phyloP scores from a whole-genome alignment of 2,329 filamentous ascomycete genomes.

The Claviceps quebecensis region DNA sequence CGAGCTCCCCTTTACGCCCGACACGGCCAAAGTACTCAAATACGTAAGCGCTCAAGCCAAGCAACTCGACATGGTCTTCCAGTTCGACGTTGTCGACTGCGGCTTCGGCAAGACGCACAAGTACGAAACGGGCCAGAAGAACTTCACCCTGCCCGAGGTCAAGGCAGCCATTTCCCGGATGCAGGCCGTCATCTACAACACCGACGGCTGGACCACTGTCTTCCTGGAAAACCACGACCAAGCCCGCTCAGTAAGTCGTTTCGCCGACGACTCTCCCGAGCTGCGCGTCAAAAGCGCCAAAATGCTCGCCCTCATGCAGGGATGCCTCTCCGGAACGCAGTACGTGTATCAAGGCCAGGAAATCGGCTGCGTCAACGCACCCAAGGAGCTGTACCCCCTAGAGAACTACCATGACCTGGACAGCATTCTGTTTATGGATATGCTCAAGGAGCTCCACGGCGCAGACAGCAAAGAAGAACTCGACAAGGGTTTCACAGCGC shows the following conservation, averaged over 20 bases:
- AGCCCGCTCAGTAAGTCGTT: constrained; percentile 42
- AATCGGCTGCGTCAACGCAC: constrained; percentile 48
- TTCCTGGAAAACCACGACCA: constrained; percentile 56
- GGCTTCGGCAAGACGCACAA: constrained; percentile 37
- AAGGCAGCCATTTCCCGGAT: constrained; percentile 34
- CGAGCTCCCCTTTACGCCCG: constrained; percentile 50
- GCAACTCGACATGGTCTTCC: constrained; percentile 57
- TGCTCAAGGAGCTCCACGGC: constrained; percentile 16
- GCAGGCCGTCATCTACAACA: constrained; percentile 36
- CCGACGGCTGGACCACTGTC: constrained; percentile 48
- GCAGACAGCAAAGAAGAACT: constrained; percentile 19
- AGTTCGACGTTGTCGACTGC: constrained; percentile 50
- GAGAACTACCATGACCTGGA: constrained; percentile 37
- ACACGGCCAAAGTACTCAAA: constrained; percentile 39
- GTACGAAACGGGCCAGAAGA: constrained; percentile 33
- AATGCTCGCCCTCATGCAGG: constrained; percentile 41
- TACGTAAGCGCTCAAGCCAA: constrained; percentile 45
- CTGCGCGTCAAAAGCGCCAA: constrained; percentile 38
- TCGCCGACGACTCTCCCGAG: constrained; percentile 33
- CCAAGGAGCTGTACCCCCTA: constrained; percentile 40
- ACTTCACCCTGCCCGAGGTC: constrained; percentile 33
- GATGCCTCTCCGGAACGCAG: constrained; percentile 41
- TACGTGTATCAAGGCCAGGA: constrained; percentile 58
- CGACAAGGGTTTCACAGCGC: constrained; percentile 19
- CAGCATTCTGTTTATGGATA: constrained; percentile 28